A percentile compares a stretch with the other conserved stretches of the same genome.
Conservation (phyloP, 2,329 filamentous ascomycete species). For the Fusarium protoensiforme region DNA sequence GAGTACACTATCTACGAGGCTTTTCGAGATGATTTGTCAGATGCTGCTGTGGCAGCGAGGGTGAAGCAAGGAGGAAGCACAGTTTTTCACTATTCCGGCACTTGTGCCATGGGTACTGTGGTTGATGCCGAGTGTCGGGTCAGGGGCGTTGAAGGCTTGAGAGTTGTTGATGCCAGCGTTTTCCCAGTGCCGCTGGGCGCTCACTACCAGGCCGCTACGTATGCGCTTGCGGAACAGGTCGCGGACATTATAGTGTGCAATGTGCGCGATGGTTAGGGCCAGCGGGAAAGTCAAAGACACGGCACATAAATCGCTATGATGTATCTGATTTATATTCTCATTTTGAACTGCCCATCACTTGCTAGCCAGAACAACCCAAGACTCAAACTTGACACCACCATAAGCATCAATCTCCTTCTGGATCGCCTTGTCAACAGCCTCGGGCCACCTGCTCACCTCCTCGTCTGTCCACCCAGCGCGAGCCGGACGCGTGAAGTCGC, state of each 20-base stretch:
- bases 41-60: not conserved
- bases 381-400: constrained; percentile 39
- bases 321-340: not conserved
- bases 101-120: not conserved
- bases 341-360: constrained; percentile 19
- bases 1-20: not conserved
- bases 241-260: not conserved
- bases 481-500: constrained; percentile 32
- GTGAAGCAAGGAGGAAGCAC: not conserved
- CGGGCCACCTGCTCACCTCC: constrained; percentile 38
- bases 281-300: not conserved
- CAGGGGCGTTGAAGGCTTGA: not conserved
- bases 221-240: not conserved
- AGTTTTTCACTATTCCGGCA: not conserved
- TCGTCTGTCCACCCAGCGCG: constrained; percentile 34
- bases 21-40: not conserved
- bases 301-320: not conserved
- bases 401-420: constrained; percentile 25
- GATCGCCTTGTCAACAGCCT: constrained; percentile 32
- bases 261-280: not conserved
- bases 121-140: not conserved
- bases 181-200: not conserved
- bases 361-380: constrained; percentile 38
- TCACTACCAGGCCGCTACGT: not conserved
- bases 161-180: not conserved